Conservation (phyloP, 129 eudicot genomes). For the Rutidosis leptorrhynchoides region DNA sequence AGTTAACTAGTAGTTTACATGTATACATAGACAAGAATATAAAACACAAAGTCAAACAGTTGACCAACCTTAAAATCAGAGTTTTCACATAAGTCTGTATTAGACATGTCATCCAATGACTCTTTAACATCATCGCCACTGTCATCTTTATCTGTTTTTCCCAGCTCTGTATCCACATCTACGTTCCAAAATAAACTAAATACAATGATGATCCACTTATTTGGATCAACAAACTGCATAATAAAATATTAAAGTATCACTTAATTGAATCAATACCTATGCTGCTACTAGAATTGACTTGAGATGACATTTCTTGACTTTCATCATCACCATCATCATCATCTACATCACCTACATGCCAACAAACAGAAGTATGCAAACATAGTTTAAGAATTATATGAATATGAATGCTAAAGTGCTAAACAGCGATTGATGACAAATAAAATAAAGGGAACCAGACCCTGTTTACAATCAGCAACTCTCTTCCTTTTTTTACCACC, state of each 20-base stretch:
- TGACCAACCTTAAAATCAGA: constrained; percentile 43
- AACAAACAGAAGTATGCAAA: constrained; percentile 12
- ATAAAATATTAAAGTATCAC: neutral
- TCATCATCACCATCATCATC: constrained; percentile 21
- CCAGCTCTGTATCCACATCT: constrained; percentile 31
- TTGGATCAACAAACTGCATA: constrained; percentile 10
- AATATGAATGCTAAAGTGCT: neutral
- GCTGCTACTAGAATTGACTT: constrained; percentile 28
- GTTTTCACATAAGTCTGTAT: constrained; percentile 15
- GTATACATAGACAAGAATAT: neutral
- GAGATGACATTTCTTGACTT: constrained; percentile 22
- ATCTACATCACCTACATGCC: constrained; percentile 21
- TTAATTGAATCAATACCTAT: constrained; percentile 29
- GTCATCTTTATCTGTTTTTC: constrained; percentile 21
- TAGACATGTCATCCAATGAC: constrained; percentile 9
- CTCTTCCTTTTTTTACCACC: constrained; percentile 57
- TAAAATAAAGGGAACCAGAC: neutral
- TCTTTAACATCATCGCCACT: constrained; percentile 29
- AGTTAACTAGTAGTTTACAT: neutral
- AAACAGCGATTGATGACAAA: neutral
- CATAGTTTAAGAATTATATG: neutral
- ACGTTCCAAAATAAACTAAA: constrained; percentile 9
- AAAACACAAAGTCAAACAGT: constrained; percentile 8
- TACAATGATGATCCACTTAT: constrained; percentile 15
- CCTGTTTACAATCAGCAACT: constrained; percentile 35